Percentiles rank a stretch among this genome's conserved stretches.
These are phyloP conservation scores for Penicillium coprophilum DNA, from an alignment of 495 filamentous ascomycete species.

Conservation along the genomic window DNA sequence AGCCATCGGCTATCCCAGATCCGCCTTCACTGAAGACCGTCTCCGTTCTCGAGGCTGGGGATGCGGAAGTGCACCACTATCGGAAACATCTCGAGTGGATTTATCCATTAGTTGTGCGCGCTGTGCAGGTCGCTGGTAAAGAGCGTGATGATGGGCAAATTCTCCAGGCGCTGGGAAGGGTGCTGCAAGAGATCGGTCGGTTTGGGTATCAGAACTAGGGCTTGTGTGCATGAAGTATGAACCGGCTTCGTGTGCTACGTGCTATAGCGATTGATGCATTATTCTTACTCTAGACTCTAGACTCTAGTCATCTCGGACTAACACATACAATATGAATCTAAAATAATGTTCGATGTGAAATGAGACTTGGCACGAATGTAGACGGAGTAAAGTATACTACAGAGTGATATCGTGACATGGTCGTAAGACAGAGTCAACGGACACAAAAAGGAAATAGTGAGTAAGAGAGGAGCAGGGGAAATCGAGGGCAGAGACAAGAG, in stretches of 20 bases:
- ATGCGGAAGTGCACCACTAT: conserved; percentile 20
- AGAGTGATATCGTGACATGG: conserved; percentile 23
- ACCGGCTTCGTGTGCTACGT: neutral
- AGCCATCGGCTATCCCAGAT: conserved; percentile 70
- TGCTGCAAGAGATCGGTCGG: conserved; percentile 65
- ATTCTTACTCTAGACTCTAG: neutral
- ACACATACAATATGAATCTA: neutral
- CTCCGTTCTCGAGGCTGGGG: conserved; percentile 33
- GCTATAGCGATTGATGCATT: neutral
- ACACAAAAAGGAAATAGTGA: conserved; percentile 1
- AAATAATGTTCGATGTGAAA: neutral
- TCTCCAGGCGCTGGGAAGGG: conserved; percentile 61
- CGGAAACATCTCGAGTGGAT: conserved; percentile 77
- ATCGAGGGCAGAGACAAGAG: conserved; percentile 3
- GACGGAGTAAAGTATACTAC: conserved; percentile 23
- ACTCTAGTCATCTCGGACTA: neutral
- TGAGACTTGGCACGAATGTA: conserved; percentile 6
- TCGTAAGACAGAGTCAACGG: conserved; percentile 7
- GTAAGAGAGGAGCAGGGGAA: conserved; percentile 10
- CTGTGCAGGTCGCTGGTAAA: conserved; percentile 64
- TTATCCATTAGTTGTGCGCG: conserved; percentile 75
- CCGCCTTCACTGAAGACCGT: conserved; percentile 45
- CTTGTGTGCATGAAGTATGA: neutral
- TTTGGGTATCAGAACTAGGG: conserved; percentile 14
- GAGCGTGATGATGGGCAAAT: conserved; percentile 58